Evolutionary conservation across 768 basidiomycete genomes (phyloP).

Genomic region (Termitomyces heimii): DNA sequence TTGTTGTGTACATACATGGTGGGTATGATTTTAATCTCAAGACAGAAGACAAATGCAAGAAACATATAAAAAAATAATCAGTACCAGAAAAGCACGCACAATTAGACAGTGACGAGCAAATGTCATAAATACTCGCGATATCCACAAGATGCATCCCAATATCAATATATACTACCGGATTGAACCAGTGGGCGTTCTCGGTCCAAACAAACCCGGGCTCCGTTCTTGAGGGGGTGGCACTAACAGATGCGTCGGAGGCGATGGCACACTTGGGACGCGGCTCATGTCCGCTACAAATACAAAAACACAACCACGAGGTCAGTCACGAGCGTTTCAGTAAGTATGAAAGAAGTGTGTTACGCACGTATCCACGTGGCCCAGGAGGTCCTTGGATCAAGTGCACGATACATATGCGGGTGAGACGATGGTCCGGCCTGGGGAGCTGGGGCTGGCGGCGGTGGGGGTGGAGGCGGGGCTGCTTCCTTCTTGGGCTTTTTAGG

Average conservation of each 20-base stretch:
- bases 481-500: constrained; percentile 43
- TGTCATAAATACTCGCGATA: not conserved
- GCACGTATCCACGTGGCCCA: constrained; percentile 69
- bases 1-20: not conserved
- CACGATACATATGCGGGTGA: constrained; percentile 7
- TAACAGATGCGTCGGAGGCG: constrained; percentile 42
- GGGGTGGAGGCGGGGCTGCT: constrained; percentile 27
- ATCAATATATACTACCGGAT: not conserved
- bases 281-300: constrained; percentile 49
- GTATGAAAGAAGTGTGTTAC: constrained; percentile 21
- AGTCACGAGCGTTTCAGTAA: constrained; percentile 1
- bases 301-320: too few relatives aligned
- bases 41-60: not conserved
- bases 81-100: not conserved
- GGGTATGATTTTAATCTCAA: not conserved
- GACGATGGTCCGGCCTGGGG: constrained; percentile 13
- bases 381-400: constrained; percentile 39
- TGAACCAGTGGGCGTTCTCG: constrained; percentile 53
- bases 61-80: not conserved
- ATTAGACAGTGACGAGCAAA: too few relatives aligned
- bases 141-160: not conserved
- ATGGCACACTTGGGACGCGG: constrained; percentile 54
- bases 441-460: constrained; percentile 13
- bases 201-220: constrained; percentile 73
- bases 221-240: constrained; percentile 42